Percentiles rank a stretch among this genome's conserved stretches.
These are phyloP conservation scores for Mortierella sp. DNA, from an alignment of 371 early-diverging fungal genomes.

Conservation along the genomic window DNA sequence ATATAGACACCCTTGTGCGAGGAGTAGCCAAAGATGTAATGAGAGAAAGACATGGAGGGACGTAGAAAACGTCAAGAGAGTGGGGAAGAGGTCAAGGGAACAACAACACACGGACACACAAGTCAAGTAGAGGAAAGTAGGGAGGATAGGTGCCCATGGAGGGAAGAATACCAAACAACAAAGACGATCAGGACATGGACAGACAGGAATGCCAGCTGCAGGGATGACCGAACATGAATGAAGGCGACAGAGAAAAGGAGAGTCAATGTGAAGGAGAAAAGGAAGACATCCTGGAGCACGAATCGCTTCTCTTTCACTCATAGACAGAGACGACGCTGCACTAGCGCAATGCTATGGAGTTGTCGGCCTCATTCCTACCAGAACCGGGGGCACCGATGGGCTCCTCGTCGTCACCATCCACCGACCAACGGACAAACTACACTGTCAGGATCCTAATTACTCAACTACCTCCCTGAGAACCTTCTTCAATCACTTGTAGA, in stretches of 20 bases:
- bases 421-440: neutral
- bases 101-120: neutral
- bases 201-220: constrained; percentile 4
- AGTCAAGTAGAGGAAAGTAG: neutral
- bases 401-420: neutral
- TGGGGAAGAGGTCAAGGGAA: neutral
- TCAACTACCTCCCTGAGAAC: neutral
- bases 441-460: neutral
- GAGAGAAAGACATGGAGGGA: neutral
- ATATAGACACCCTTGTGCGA: neutral
- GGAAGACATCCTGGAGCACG: neutral
- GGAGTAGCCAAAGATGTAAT: neutral
- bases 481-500: neutral
- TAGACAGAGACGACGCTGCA: no score
- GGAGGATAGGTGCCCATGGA: neutral
- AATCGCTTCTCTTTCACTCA: neutral
- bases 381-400: neutral
- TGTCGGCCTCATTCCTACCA: neutral
- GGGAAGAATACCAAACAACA: neutral
- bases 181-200: constrained; percentile 10
- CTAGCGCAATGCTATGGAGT: neutral
- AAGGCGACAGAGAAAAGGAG: neutral
- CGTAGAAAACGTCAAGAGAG: neutral
- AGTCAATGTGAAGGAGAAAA: neutral
- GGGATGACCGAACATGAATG: neutral